Percentiles rank a stretch among this genome's conserved stretches.
Conservation (phyloP, 2,329 filamentous ascomycete genomes). For the Hypomyces perniciosus region DNA sequence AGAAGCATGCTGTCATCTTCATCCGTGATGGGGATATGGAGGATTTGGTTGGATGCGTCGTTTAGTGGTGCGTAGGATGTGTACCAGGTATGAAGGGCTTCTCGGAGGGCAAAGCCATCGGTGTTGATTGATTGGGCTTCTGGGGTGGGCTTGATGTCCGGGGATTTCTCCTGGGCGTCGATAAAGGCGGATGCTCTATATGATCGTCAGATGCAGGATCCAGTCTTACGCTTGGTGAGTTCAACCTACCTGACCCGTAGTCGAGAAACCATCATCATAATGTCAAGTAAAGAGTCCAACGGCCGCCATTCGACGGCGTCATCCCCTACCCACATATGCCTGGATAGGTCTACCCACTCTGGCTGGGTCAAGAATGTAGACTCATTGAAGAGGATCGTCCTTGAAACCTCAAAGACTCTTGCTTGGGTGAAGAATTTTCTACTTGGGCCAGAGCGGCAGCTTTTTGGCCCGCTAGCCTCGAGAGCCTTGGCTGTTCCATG, state of each 20-base stretch:
- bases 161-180: not conserved
- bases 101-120: slow-evolving; percentile 4
- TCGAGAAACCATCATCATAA: slow-evolving; percentile 26
- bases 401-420: slow-evolving; percentile 20
- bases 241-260: slow-evolving; percentile 25
- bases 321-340: slow-evolving; percentile 3
- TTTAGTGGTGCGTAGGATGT: slow-evolving; percentile 6
- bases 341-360: slow-evolving; percentile 15
- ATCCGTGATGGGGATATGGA: not conserved
- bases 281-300: slow-evolving; percentile 24
- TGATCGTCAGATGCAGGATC: not conserved
- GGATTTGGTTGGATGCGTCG: not conserved
- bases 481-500: slow-evolving; percentile 28
- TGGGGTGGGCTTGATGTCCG: not conserved
- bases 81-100: slow-evolving; percentile 14
- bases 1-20: slow-evolving; percentile 17
- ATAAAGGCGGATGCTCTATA: slow-evolving; percentile 1
- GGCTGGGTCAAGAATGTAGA: slow-evolving; percentile 18
- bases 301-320: not conserved
- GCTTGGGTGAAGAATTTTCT: slow-evolving; percentile 26
- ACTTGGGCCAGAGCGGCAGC: slow-evolving; percentile 19
- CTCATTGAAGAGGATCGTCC: slow-evolving; percentile 22
- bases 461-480: slow-evolving; percentile 22
- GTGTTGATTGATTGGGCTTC: slow-evolving; percentile 2
- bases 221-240: not conserved